These are phyloP conservation scores for Trypanosoma brucei DNA, from an alignment of 208 protist species.

Conservation along the genomic window DNA sequence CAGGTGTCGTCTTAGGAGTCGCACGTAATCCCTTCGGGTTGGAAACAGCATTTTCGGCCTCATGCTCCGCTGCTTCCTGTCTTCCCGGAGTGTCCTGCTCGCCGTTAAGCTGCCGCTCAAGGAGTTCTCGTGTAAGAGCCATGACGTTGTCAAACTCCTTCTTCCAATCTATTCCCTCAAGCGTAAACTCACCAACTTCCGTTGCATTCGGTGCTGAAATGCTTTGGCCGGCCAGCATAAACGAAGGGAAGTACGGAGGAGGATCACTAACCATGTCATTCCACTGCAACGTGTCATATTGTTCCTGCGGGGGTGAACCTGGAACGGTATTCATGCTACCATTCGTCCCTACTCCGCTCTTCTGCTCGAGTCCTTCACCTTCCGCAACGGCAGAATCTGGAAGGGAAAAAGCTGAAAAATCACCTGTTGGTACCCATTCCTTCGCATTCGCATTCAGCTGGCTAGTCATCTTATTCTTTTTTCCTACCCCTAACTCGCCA, in stretches of 20 bases:
- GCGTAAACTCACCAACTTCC: neutral
- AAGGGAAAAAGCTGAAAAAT: constrained; percentile 36
- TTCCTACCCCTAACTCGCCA: no score
- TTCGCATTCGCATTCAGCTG: constrained; percentile 67
- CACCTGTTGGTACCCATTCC: constrained; percentile 70
- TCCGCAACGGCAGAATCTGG: constrained; percentile 35
- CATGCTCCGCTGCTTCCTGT: neutral
- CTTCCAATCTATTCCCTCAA: constrained; percentile 49
- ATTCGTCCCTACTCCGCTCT: neutral
- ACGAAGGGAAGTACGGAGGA: constrained; percentile 22
- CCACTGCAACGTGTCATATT: neutral
- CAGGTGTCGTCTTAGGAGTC: neutral
- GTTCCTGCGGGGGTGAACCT: neutral
- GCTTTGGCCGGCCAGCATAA: constrained; percentile 5
- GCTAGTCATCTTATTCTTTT: neutral
- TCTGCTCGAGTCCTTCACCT: neutral
- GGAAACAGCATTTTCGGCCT: neutral
- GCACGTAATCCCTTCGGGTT: neutral
- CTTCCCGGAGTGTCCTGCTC: constrained; percentile 23
- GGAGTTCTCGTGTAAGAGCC: constrained; percentile 59
- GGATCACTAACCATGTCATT: constrained; percentile 5
- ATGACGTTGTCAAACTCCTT: constrained; percentile 73
- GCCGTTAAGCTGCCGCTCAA: constrained; percentile 52
- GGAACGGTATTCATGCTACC: neutral
- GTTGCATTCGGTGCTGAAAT: neutral